Percentiles rank a stretch among this genome's conserved stretches.
These are phyloP conservation scores for Volvariella volvacea DNA, from an alignment of 1,284 basidiomycete genomes.

Conservation along the genomic window DNA sequence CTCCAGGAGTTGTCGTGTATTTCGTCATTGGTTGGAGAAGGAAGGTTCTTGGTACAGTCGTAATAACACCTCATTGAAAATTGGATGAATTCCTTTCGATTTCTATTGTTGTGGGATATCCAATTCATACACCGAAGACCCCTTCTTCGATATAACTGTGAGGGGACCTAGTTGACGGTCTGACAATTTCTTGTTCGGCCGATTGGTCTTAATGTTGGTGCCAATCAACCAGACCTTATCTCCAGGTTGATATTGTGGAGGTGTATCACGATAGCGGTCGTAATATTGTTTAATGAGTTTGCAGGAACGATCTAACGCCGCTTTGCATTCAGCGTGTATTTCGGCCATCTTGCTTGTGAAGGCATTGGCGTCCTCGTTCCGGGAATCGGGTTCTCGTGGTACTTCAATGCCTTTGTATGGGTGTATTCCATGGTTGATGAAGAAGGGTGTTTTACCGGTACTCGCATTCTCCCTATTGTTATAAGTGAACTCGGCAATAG, in stretches of 20 bases:
- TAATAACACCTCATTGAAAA: constrained; percentile 9
- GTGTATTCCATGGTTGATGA: constrained; percentile 13
- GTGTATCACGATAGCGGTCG: constrained; percentile 3
- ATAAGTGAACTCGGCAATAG: constrained; percentile 23
- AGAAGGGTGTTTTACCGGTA: constrained; percentile 16
- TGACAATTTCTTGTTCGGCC: constrained; percentile 13
- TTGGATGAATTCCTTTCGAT: constrained; percentile 8
- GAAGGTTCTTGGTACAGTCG: no score
- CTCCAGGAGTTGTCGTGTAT: no score
- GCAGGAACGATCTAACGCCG: background rate
- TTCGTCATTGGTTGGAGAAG: no score
- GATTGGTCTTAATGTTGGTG: constrained; percentile 9
- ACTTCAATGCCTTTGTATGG: no score
- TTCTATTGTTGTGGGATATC: constrained; percentile 11
- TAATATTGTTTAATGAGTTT: constrained; percentile 6
- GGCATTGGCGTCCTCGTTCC: no score
- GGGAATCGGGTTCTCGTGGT: no score
- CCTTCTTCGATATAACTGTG: constrained; percentile 10
- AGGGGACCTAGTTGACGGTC: constrained; percentile 13
- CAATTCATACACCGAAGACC: constrained; percentile 10
- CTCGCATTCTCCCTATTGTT: constrained; percentile 21
- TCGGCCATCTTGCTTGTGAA: no score
- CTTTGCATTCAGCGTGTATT: background rate
- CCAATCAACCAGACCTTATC: constrained; percentile 10
- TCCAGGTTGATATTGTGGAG: constrained; percentile 7